Conservation (phyloP, 2,329 filamentous ascomycete species). For the Blastomyces percursus region DNA sequence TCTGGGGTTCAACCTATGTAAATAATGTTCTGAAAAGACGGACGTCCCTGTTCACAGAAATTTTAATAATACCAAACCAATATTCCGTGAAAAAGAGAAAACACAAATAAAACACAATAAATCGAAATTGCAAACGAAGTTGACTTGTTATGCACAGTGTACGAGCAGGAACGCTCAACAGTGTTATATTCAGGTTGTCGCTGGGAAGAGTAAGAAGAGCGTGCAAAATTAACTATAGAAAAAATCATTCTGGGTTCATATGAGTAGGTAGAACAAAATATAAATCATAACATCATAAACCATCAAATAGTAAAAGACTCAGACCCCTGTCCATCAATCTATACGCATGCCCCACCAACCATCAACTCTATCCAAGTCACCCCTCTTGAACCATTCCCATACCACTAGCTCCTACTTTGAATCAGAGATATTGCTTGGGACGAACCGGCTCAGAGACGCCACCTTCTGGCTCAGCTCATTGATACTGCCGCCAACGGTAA, state of each 20-base stretch:
- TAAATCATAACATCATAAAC: neutral
- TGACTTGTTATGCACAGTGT: too few species aligned
- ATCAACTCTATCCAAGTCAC: neutral
- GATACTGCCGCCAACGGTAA: constrained; percentile 14
- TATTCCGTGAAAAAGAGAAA: too few species aligned
- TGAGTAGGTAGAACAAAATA: neutral
- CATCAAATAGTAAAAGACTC: neutral
- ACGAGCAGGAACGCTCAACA: neutral
- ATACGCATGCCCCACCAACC: neutral
- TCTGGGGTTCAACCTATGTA: too few species aligned
- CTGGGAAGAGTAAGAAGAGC: neutral
- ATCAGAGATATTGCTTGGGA: constrained; percentile 7
- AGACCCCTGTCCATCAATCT: neutral
- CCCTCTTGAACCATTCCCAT: too few species aligned
- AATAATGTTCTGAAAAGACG: too few species aligned
- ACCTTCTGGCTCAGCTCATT: constrained; percentile 15
- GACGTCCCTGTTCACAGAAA: neutral
- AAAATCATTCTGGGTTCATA: neutral
- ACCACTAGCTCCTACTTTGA: neutral
- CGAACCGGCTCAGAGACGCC: constrained; percentile 14
- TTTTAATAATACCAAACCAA: too few species aligned
- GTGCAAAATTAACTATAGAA: neutral
- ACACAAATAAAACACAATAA: neutral
- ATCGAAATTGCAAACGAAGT: neutral
- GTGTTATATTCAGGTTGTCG: neutral